A percentile compares a stretch with the other conserved stretches of the same genome.
These are phyloP conservation scores for Aspergillus sp. DNA, from an alignment of 2,329 filamentous ascomycete species.

Conservation along the genomic window DNA sequence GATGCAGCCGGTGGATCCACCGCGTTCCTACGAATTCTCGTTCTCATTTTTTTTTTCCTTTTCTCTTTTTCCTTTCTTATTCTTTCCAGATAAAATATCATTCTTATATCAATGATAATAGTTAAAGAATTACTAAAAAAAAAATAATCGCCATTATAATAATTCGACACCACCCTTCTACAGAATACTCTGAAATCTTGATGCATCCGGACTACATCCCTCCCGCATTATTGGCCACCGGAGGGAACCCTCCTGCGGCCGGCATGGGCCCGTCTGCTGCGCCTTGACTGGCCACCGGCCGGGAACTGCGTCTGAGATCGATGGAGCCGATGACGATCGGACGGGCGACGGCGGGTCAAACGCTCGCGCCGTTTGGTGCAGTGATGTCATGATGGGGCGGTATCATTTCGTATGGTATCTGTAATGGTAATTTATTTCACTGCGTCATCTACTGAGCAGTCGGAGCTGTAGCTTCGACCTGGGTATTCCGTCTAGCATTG, in stretches of 20 bases:
- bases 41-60: slow-evolving; percentile 20
- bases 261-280: slow-evolving; percentile 10
- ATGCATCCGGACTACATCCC: no score
- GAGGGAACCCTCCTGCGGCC: slow-evolving; percentile 13
- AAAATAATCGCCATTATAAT: no score
- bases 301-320: slow-evolving; percentile 29
- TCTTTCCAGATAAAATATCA: no score
- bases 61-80: no score
- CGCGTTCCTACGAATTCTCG: slow-evolving; percentile 40
- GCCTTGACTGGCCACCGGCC: slow-evolving; percentile 21
- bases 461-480: no score
- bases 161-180: no score
- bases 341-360: slow-evolving; percentile 24
- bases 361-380: slow-evolving; percentile 26
- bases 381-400: slow-evolving; percentile 28
- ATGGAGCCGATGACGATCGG: slow-evolving; percentile 34
- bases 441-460: no score
- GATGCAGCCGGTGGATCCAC: slow-evolving; percentile 11
- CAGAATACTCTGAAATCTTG: no score
- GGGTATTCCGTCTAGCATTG: no score
- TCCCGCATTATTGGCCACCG: neutral
- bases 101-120: no score
- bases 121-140: no score
- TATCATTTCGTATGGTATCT: neutral
- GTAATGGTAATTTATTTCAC: neutral